Conservation (phyloP, 2,329 filamentous ascomycete species). For the Dichotomopilus funicola region DNA sequence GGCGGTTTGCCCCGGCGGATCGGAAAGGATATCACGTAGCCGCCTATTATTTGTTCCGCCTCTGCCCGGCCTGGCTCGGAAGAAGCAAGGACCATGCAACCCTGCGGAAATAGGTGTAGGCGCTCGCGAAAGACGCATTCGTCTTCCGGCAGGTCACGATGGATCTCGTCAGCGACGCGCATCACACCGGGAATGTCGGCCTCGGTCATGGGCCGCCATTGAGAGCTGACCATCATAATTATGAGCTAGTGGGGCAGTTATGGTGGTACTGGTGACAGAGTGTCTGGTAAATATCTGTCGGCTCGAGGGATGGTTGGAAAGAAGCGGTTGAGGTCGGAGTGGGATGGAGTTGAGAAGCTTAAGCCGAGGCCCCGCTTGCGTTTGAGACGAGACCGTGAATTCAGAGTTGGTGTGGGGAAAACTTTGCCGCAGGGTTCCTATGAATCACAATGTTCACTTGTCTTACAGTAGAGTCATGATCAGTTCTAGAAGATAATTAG, state of each 20-base stretch:
- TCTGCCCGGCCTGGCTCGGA: slow-evolving; percentile 5
- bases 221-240: slow-evolving; percentile 10
- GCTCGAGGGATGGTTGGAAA: neutral
- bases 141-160: slow-evolving; percentile 29
- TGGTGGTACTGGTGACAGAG: too few relatives aligned
- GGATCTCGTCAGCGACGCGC: slow-evolving; percentile 26
- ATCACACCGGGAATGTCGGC: slow-evolving; percentile 25
- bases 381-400: neutral
- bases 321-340: neutral
- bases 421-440: neutral
- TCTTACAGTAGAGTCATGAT: too few relatives aligned
- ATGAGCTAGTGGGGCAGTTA: too few relatives aligned
- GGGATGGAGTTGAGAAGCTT: neutral
- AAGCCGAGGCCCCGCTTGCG: neutral
- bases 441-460: neutral
- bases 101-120: slow-evolving; percentile 29
- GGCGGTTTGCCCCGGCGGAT: slow-evolving; percentile 28
- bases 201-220: slow-evolving; percentile 26
- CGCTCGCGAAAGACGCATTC: slow-evolving; percentile 29
- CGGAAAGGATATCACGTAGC: slow-evolving; percentile 34
- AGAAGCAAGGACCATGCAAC: slow-evolving; percentile 28
- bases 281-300: too few relatives aligned
- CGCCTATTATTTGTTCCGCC: slow-evolving; percentile 17
- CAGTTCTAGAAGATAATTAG: too few relatives aligned
- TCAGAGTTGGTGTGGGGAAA: neutral